Evolutionary conservation across 257 asterid species (phyloP), one percentile per base, ranked within the genome.

Genomic region (Datura wrightii): DNA sequence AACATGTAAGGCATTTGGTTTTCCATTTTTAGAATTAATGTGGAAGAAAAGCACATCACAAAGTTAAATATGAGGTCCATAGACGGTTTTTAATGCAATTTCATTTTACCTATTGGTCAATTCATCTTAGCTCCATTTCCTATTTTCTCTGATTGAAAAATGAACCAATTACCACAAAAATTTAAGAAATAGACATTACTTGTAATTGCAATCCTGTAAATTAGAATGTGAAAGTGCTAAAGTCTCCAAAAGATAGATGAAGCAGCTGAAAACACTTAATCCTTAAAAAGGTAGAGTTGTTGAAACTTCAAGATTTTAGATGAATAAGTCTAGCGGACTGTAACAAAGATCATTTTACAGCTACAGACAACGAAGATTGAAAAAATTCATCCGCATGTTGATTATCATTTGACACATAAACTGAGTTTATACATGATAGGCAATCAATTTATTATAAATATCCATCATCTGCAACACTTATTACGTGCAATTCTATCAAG

Each of bases 61-160:
- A 50, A 50, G 62, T 76, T 76, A 76, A 72, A 1, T 50, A 76
- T 31, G 60, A 76, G 81, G 60, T 50, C 24, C 59, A 31, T 7
- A 54, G 15, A 74, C 44, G 31, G 19, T 48, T 24, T 76, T 11
- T 48, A 48, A 76, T 31, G 44, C 62, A 76, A 14, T 50, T 76
- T 16, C 62, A 76, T 76, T 74, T 76, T 31, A 39, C 81, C 60
- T 24, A 46, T 72, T 72, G 37, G 80, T 24, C 58, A 72, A 72
- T 11, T 72, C 80, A 14, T 74, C 13, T 19, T 37, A 46, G 15
- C 80, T 19, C 80, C 58, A 48, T 48, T 74, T 48, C 59, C 42
- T 19, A 19, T 24, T 74, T 74, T 48, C 42, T 48, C 41, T 48
- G 42, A 19, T 74, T 19, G 59, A 11, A 48, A 24, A 48, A 19